Evolutionary conservation across 2,329 filamentous ascomycete genomes (phyloP).

Genomic region (Tolypocladium tundrense): DNA sequence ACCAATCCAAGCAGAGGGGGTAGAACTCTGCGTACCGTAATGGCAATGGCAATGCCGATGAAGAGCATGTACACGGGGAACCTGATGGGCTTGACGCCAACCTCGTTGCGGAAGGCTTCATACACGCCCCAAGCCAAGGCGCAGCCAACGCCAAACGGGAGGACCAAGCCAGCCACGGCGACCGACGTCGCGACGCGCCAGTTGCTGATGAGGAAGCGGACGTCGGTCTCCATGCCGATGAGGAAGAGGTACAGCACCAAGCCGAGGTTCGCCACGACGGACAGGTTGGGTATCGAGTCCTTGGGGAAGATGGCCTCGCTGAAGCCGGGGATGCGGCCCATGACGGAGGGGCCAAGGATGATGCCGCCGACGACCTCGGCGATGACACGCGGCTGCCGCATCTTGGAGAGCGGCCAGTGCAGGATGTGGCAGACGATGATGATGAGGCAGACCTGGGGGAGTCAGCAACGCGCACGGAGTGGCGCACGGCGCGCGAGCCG

Average conservation of each 20-base stretch:
- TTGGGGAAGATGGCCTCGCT: conserved; percentile 64
- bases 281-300: conserved; percentile 64
- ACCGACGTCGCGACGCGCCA: conserved; percentile 74
- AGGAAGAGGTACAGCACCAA: conserved; percentile 80
- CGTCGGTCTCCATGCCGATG: conserved; percentile 77
- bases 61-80: conserved; percentile 57
- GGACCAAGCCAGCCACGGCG: conserved; percentile 64
- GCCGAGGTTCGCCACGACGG: conserved; percentile 71
- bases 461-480: neutral
- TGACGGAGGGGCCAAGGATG: conserved; percentile 74
- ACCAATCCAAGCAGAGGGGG: no score
- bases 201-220: conserved; percentile 66
- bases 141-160: conserved; percentile 75
- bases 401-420: conserved; percentile 65
- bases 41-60: conserved; percentile 86
- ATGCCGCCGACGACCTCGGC: conserved; percentile 80
- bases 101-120: conserved; percentile 51
- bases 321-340: conserved; percentile 79
- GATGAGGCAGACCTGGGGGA: conserved; percentile 28
- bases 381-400: conserved; percentile 74
- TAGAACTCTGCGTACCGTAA: conserved; percentile 41
- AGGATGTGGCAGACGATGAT: conserved; percentile 41
- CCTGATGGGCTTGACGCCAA: conserved; percentile 27
- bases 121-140: conserved; percentile 76
- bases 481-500: neutral